Evolutionary conservation across 345 rosid genomes (phyloP), one percentile per base, ranked within the genome.

Genomic region (Melaleuca quinquenervia): DNA sequence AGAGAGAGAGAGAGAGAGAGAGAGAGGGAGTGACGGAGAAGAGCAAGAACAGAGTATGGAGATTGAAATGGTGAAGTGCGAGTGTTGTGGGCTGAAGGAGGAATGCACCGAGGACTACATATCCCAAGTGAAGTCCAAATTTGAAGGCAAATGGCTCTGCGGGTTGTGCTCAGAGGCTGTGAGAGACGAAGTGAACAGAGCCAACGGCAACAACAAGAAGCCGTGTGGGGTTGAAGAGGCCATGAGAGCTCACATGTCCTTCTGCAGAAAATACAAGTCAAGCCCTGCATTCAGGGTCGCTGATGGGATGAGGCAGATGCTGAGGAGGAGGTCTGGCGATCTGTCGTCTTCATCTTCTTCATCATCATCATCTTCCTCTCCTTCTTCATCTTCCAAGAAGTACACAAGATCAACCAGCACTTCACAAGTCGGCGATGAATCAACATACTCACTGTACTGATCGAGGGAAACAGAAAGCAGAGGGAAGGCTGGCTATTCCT

Each of bases 141-240:
- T 96, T 86, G 94, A 92, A 27, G 99, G 95, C 21, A 96, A 95
- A 92, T 96, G 99, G 99, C 91, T 97, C 7, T 97, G 99, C 88
- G 99, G 99, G 55, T 90, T 97, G 86, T 97, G 99, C 88, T 95
- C 98, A 8, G 99, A 94, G 90, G 98, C 99, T 10, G 99, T 96
- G 16, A 89, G 90, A 64, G 98, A 97, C 55, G 99, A 97, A 87
- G 92, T 88, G 12, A 87, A 83, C 85, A 91, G 95, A 84, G 91
- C 80, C 80, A 70, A 70, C 80, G 20, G 48, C 48, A 70, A 41
- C 80, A 70, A 93, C 64, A 88, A 89, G 82, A 93, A 87, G 87
- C 88, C 84, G 50, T 89, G 48, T 21, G 86, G 84, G 50, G 88
- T 96, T 86, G 99, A 95, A 60, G 99, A 97, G 85, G 99, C 99